Evolutionary conservation across 345 rosid species (phyloP).

Genomic region (Pugionium cornutum): DNA sequence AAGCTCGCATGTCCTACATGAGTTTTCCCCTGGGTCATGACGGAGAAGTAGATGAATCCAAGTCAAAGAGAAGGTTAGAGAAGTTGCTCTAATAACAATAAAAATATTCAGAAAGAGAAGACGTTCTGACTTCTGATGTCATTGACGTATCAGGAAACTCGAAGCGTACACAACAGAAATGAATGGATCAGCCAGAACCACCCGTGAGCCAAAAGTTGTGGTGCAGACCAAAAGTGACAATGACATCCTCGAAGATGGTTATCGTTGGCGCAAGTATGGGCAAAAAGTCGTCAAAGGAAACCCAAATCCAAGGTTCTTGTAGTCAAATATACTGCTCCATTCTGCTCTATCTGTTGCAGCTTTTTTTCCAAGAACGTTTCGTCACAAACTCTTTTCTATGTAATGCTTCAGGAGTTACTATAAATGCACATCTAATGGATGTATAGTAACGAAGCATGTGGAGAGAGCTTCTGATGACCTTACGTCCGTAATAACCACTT

Average conservation of each 20-base stretch:
- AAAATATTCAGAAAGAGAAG: slow-evolving; percentile 3
- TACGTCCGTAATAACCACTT: slow-evolving; percentile 79
- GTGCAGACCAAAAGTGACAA: slow-evolving; percentile 71
- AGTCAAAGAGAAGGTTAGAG: slow-evolving; percentile 79
- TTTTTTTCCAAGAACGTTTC: background rate
- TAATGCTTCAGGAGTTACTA: slow-evolving; percentile 78
- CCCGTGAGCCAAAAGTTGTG: slow-evolving; percentile 63
- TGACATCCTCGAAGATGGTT: slow-evolving; percentile 85
- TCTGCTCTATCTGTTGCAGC: slow-evolving; percentile 18
- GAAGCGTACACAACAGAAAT: slow-evolving; percentile 65
- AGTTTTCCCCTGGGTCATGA: slow-evolving; percentile 51
- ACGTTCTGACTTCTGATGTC: slow-evolving; percentile 13
- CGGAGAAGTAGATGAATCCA: slow-evolving; percentile 72
- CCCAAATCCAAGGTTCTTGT: slow-evolving; percentile 68
- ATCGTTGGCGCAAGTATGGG: slow-evolving; percentile 88
- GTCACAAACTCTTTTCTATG: slow-evolving; percentile 16
- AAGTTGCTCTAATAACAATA: slow-evolving; percentile 1
- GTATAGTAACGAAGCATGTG: slow-evolving; percentile 87
- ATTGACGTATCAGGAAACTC: slow-evolving; percentile 57
- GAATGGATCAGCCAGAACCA: slow-evolving; percentile 80
- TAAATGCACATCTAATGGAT: slow-evolving; percentile 89
- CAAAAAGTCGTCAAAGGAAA: slow-evolving; percentile 82
- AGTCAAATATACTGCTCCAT: background rate
- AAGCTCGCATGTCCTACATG: slow-evolving; percentile 62
- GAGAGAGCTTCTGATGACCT: slow-evolving; percentile 96